Conservation (phyloP, 148 eudicot species). For the Beta vulgaris region DNA sequence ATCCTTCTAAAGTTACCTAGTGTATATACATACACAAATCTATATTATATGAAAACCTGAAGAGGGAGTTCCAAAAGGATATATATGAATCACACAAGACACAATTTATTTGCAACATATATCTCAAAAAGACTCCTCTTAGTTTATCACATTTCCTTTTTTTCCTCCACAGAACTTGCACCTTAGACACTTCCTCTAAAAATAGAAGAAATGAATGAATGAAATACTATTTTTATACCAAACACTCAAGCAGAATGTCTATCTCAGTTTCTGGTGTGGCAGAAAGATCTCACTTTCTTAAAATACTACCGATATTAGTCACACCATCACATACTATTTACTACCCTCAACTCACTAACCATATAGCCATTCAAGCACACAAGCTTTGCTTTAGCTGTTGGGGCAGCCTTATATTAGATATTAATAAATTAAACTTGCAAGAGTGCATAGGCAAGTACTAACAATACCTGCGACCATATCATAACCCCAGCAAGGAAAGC, state of each 20-base stretch:
- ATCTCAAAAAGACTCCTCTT: not conserved
- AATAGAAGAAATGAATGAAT: not conserved
- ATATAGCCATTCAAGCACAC: not conserved
- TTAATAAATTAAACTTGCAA: not conserved
- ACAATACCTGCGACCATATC: conserved; percentile 96
- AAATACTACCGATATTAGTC: not conserved
- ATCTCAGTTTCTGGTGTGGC: not conserved
- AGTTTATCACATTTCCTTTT: not conserved
- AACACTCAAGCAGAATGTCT: not conserved
- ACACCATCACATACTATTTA: not conserved
- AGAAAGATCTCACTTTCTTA: not conserved
- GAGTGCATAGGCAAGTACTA: not conserved
- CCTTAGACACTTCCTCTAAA: not conserved
- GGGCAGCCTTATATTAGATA: not conserved
- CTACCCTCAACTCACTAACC: not conserved
- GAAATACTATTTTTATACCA: not conserved
- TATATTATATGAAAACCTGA: too few relatives aligned
- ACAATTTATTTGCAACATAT: not conserved
- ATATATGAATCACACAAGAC: not conserved
- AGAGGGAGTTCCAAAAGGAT: not conserved
- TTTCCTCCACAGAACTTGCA: too few relatives aligned
- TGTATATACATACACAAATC: not conserved
- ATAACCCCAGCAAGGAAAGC: conserved; percentile 89
- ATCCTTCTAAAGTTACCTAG: not conserved
- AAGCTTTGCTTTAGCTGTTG: not conserved